These are phyloP conservation scores for Jimgerdemannia lactiflua DNA, from an alignment of 192 early-diverging fungal genomes.

Conservation along the genomic window DNA sequence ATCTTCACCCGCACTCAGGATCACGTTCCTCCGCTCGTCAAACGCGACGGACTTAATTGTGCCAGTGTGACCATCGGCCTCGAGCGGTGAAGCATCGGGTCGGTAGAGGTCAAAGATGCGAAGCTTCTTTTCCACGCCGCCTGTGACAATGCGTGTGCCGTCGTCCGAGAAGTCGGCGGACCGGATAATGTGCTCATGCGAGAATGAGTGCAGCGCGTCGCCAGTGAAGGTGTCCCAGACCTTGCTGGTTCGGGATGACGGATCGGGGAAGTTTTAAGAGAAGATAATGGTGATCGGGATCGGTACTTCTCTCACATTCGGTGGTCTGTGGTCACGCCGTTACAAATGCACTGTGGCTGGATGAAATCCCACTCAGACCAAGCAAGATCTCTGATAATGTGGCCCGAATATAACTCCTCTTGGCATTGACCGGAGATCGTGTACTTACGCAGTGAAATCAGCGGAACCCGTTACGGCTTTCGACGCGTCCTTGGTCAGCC, in stretches of 20 bases:
- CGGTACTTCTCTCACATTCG: neutral
- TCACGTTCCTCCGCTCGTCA: slow-evolving; percentile 54
- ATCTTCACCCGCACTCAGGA: slow-evolving; percentile 62
- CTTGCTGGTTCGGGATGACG: slow-evolving; percentile 37
- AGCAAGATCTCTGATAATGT: neutral
- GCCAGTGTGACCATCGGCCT: slow-evolving; percentile 49
- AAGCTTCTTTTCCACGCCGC: slow-evolving; percentile 79
- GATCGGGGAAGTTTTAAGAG: no score
- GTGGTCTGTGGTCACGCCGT: neutral
- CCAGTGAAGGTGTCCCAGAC: slow-evolving; percentile 89
- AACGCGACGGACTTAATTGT: slow-evolving; percentile 63
- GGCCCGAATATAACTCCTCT: neutral
- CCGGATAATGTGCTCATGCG: slow-evolving; percentile 82
- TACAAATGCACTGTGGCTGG: neutral
- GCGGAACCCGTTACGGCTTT: slow-evolving; percentile 90
- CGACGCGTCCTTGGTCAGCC: slow-evolving; percentile 71
- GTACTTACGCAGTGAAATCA: slow-evolving; percentile 80
- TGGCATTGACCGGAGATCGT: neutral
- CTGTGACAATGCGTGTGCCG: slow-evolving; percentile 71
- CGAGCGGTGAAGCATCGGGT: slow-evolving; percentile 38
- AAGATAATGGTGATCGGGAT: no score
- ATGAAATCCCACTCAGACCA: neutral
- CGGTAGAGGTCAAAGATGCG: slow-evolving; percentile 75
- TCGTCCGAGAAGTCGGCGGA: slow-evolving; percentile 78
- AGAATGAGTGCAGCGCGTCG: slow-evolving; percentile 62